phyloP scores from a whole-genome alignment of 1,284 basidiomycete species.

The Ustilago curta region DNA sequence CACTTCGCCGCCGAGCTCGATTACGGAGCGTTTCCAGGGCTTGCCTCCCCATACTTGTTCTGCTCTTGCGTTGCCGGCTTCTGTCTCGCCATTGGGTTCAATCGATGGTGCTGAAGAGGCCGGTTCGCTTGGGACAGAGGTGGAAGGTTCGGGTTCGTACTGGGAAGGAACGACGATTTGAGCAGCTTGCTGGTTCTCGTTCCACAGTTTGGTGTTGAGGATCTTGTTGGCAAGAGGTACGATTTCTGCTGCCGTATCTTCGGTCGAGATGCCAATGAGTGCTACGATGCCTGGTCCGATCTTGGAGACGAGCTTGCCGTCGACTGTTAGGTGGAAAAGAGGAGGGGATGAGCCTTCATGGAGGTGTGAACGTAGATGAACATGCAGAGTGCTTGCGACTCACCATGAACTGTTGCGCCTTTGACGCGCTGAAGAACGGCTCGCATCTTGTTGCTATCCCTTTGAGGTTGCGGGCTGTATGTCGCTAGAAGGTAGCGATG shows the following conservation, averaged over 20 bases:
- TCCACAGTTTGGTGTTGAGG: conserved; percentile 62
- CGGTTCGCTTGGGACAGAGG: background rate
- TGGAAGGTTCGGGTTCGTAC: conserved; percentile 34
- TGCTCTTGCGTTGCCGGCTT: conserved; percentile 20
- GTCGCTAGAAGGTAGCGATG: background rate
- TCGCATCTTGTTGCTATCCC: conserved; percentile 41
- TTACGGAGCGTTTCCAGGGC: conserved; percentile 61
- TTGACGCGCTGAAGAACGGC: conserved; percentile 67
- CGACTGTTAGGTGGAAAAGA: conserved; percentile 35
- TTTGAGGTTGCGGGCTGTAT: no score
- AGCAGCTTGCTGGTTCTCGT: conserved; percentile 49
- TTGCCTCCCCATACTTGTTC: conserved; percentile 60
- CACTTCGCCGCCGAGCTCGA: conserved; percentile 62
- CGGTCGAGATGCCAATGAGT: conserved; percentile 60
- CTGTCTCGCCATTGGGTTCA: background rate
- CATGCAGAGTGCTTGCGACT: conserved; percentile 1
- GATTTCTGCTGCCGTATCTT: conserved; percentile 61
- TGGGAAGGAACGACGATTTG: conserved; percentile 43
- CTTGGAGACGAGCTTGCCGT: conserved; percentile 60
- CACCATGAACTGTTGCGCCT: conserved; percentile 64
- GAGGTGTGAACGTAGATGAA: background rate
- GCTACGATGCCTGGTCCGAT: conserved; percentile 67
- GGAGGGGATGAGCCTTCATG: background rate
- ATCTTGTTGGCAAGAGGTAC: conserved; percentile 56
- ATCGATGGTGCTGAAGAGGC: background rate